Conservation (phyloP, 179 eudicot species). For the Heliamphora pulchella region DNA sequence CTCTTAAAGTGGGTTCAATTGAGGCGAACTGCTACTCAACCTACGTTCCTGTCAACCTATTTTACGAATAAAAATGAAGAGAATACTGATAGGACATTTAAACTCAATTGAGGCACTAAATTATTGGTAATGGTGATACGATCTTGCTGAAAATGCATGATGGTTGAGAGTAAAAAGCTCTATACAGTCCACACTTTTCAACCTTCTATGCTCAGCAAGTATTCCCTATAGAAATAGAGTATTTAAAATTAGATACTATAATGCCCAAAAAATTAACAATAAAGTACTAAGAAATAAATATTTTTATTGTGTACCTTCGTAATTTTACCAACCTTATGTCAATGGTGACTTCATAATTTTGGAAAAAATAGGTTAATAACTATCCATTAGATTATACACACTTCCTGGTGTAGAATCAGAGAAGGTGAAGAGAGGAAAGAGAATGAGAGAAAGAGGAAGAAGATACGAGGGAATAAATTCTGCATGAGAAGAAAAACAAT, state of each 20-base stretch:
- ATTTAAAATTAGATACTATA: not conserved
- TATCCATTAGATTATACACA: no score
- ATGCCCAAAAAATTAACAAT: no score
- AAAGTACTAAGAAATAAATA: no score
- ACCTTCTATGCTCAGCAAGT: conserved; percentile 72
- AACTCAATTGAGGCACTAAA: not conserved
- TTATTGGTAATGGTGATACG: not conserved
- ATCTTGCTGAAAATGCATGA: conserved; percentile 90
- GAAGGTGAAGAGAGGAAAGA: no score
- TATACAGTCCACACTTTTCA: conserved; percentile 93
- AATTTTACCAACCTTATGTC: no score
- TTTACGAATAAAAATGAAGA: conserved; percentile 10
- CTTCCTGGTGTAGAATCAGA: no score
- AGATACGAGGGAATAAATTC: no score
- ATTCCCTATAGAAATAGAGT: conserved; percentile 49
- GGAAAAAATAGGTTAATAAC: no score
- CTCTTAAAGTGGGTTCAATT: conserved; percentile 85
- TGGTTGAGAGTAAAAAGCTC: conserved; percentile 84
- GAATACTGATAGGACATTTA: not conserved
- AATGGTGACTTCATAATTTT: no score
- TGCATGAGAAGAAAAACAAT: no score
- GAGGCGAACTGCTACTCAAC: conserved; percentile 86
- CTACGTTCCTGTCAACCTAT: conserved; percentile 95
- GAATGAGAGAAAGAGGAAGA: no score
- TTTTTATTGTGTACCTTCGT: no score